phyloP scores from a whole-genome alignment of 805 yeast genomes.

The Danielia oregonensis region DNA sequence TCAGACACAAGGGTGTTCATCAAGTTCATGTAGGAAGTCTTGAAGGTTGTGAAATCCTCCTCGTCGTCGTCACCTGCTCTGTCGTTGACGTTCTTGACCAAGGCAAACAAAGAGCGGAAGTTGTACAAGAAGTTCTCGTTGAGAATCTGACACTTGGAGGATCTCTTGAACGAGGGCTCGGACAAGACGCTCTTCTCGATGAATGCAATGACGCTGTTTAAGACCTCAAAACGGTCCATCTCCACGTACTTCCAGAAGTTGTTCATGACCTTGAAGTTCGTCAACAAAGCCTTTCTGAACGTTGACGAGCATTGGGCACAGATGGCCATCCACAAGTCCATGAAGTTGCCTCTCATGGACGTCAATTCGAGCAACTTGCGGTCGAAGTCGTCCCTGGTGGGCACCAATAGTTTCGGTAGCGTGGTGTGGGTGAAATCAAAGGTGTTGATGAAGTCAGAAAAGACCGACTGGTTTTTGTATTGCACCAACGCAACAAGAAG shows the following conservation, averaged over 20 bases:
- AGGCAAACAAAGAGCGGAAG: conserved; percentile 45
- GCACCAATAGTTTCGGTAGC: conserved; percentile 55
- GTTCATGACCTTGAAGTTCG: conserved; percentile 51
- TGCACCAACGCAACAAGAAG: conserved; percentile 50
- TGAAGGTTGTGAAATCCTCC: conserved; percentile 34
- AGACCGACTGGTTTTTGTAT: conserved; percentile 46
- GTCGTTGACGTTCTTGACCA: conserved; percentile 8
- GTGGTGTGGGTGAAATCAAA: conserved; percentile 67
- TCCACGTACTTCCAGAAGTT: conserved; percentile 63
- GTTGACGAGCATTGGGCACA: conserved; percentile 44
- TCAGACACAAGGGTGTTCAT: conserved; percentile 49
- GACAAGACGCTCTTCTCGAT: conserved; percentile 49
- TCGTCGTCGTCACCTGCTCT: conserved; percentile 15
- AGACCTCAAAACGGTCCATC: conserved; percentile 24
- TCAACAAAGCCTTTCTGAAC: conserved; percentile 63
- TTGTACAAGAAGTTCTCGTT: conserved; percentile 71
- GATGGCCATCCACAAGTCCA: conserved; percentile 58
- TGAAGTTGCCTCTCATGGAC: conserved; percentile 56
- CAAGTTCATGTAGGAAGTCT: conserved; percentile 38
- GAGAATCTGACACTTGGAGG: conserved; percentile 69
- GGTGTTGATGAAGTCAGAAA: conserved; percentile 55
- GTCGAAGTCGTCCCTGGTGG: conserved; percentile 42
- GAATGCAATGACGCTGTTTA: conserved; percentile 36
- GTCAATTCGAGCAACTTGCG: conserved; percentile 27
- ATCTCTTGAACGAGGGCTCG: conserved; percentile 60